Base-by-base conservation (phyloP, 306 rosid genomes). In the Corylus avellana region DNA sequence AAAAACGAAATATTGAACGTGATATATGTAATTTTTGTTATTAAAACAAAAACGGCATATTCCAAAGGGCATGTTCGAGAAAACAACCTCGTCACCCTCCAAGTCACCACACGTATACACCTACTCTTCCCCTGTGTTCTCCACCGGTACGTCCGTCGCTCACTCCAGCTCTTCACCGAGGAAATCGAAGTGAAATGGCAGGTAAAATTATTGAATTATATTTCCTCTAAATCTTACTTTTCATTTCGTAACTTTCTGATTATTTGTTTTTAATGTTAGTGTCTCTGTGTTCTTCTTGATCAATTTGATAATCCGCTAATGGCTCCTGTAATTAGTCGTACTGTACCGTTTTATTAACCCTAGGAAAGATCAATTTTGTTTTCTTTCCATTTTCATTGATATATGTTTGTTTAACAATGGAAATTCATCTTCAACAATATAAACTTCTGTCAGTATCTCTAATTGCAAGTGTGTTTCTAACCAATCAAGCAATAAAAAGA, bases 161-260 rank as follows among this genome's bases (percentile, higher is more conserved):
- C 57, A n/a, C 50, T 72, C 67, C 29, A 5, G 50, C 70, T 77
- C 80, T 29, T 74, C 35, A 27, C 71, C 42, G 53, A 18, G 18
- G 70, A 70, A 71, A 63, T 78, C 54, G 51, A 47, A 37, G 70
- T 57, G 9, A 50, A 29, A 86, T 86, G 89, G 82, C 84, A 68
- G 89, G 89, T 86, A 61, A 44, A 49, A 35, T 49, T 49, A 2
- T 46, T 9, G 47, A 8, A 71, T 10, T 63, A 17, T 48, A 12
- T 46, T 66, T 18, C 70, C 74, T 50, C 16, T 1, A 29, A 49
- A 8, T 66, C 35, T 39, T 42, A 39, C 70, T n/a, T 50, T 59
- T 10, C 71, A 0, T 66, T 54, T 78, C 18, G 7, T 35, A n/a
- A 0, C 29, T 16, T 53, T 64, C 44, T 39, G 17, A 4, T 17